These are phyloP conservation scores for Cytospora leucostoma DNA, from an alignment of 2,329 filamentous ascomycete genomes.

Conservation along the genomic window DNA sequence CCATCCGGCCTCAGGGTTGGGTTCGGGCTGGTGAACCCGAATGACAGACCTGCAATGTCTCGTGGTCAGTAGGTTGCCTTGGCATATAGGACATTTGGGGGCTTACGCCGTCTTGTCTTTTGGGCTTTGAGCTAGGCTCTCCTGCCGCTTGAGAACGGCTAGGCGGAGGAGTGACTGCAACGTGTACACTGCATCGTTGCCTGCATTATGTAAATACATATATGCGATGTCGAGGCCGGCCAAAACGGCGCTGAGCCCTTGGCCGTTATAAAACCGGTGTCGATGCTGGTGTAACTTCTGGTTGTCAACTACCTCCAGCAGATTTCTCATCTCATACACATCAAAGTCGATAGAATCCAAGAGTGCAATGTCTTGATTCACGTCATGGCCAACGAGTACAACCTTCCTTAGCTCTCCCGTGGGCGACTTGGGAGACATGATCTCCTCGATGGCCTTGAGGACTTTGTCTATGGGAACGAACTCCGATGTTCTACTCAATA, in stretches of 20 bases:
- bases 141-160: slow-evolving; percentile 41
- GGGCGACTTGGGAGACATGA: slow-evolving; percentile 38
- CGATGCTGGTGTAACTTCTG: slow-evolving; percentile 68
- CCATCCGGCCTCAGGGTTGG: slow-evolving; percentile 36
- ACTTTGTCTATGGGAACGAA: slow-evolving; percentile 42
- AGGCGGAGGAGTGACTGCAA: slow-evolving; percentile 72
- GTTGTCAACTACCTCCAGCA: slow-evolving; percentile 73
- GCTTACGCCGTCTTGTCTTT: slow-evolving; percentile 19
- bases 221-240: slow-evolving; percentile 62
- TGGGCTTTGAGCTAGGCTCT: slow-evolving; percentile 30
- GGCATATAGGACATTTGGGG: neutral
- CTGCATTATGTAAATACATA: slow-evolving; percentile 78
- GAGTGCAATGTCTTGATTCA: slow-evolving; percentile 67
- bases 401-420: slow-evolving; percentile 46
- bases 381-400: slow-evolving; percentile 78
- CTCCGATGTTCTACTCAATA: slow-evolving; percentile 42
- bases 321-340: slow-evolving; percentile 51
- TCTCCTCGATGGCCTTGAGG: slow-evolving; percentile 37
- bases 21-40: slow-evolving; percentile 26
- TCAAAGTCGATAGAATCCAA: slow-evolving; percentile 67
- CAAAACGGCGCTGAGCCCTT: slow-evolving; percentile 63
- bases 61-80: neutral
- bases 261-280: slow-evolving; percentile 52
- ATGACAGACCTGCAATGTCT: neutral
- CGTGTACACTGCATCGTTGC: slow-evolving; percentile 83